Evolutionary conservation across 345 rosid species (phyloP).

Genomic region (Euclidium syriacum): DNA sequence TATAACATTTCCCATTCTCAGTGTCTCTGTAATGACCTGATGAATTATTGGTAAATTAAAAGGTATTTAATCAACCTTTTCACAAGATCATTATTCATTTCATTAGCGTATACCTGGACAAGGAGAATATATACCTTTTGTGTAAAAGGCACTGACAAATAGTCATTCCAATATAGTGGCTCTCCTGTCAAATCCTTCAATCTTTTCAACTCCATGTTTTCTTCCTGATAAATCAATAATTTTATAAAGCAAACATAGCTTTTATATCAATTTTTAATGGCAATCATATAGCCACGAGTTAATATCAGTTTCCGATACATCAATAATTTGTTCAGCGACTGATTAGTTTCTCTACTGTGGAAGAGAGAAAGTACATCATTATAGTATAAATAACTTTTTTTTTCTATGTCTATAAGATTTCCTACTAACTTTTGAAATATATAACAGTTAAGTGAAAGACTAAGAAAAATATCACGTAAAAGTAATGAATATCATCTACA

Average conservation of each 20-base stretch:
- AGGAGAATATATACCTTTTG: slow-evolving; percentile 46
- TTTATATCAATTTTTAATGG: background rate
- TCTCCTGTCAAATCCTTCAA: slow-evolving; percentile 56
- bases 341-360: background rate
- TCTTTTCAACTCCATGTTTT: slow-evolving; percentile 71
- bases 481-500: no score
- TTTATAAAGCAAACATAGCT: background rate
- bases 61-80: slow-evolving; percentile 6
- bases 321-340: background rate
- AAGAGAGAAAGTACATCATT: slow-evolving; percentile 1
- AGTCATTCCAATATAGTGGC: slow-evolving; percentile 74
- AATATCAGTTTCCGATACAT: background rate
- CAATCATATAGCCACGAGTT: slow-evolving; percentile 11
- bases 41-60: background rate
- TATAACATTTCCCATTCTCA: slow-evolving; percentile 88
- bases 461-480: background rate
- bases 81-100: background rate
- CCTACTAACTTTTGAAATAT: background rate
- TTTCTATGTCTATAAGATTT: background rate
- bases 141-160: slow-evolving; percentile 72
- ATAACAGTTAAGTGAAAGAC: background rate
- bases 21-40: slow-evolving; percentile 91
- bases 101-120: background rate
- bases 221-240: slow-evolving; percentile 43
- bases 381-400: background rate